Evolutionary conservation across 2,329 filamentous ascomycete genomes (phyloP).

Genomic region (Fusarium clavum): DNA sequence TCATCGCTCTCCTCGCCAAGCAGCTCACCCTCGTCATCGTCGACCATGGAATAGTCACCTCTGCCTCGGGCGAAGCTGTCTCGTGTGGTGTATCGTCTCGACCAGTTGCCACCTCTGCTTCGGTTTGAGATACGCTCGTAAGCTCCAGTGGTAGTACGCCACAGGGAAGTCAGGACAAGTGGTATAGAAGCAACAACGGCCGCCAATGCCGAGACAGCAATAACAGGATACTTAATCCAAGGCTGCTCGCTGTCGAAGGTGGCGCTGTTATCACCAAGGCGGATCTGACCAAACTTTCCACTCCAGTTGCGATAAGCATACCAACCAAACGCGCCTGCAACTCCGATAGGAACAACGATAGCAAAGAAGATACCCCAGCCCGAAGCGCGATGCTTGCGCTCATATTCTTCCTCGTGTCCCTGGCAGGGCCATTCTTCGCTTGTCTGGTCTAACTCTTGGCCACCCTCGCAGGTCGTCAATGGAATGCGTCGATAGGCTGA

Average conservation of each 20-base stretch:
- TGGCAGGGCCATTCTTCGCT: constrained; percentile 70
- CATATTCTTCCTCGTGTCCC: constrained; percentile 84
- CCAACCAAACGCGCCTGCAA: constrained; percentile 81
- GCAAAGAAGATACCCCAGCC: constrained; percentile 87
- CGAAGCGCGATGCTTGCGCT: constrained; percentile 75
- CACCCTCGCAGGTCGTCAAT: constrained; percentile 85
- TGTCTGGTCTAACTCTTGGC: constrained; percentile 78
- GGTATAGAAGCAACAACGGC: constrained; percentile 73
- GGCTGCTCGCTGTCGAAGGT: constrained; percentile 76
- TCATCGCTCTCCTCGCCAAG: constrained; percentile 94
- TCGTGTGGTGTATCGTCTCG: constrained; percentile 84
- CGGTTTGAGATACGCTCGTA: constrained; percentile 64
- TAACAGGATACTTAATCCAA: constrained; percentile 85
- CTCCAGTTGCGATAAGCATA: constrained; percentile 88
- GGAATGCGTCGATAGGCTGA: constrained; percentile 92
- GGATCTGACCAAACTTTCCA: constrained; percentile 90
- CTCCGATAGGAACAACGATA: constrained; percentile 77
- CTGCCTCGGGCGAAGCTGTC: constrained; percentile 88
- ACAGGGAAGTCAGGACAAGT: constrained; percentile 77
- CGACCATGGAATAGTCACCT: constrained; percentile 88
- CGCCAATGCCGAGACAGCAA: constrained; percentile 73
- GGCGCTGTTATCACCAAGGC: constrained; percentile 76
- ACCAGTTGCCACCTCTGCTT: constrained; percentile 61
- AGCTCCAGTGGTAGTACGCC: constrained; percentile 70
- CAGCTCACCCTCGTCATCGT: constrained; percentile 94